phyloP scores from a whole-genome alignment of 2,329 filamentous ascomycete genomes.

The Epichloe uncinata region DNA sequence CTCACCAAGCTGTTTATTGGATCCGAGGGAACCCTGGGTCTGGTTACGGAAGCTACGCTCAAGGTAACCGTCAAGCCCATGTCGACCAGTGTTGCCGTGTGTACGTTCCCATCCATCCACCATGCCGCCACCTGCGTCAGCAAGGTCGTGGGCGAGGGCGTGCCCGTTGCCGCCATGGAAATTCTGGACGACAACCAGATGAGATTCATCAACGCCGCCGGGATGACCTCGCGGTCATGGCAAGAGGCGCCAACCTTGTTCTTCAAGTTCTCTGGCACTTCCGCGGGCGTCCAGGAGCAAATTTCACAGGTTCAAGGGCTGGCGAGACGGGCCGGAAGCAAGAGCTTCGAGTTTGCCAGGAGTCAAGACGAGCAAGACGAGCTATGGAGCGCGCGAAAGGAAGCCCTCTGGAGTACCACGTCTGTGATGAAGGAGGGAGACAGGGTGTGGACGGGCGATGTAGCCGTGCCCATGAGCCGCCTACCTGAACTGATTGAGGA shows the following conservation, averaged over 20 bases:
- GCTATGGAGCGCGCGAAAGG: constrained; percentile 74
- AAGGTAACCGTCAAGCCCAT: constrained; percentile 75
- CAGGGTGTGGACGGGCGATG: constrained; percentile 74
- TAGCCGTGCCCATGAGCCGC: constrained; percentile 66
- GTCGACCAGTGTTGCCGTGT: constrained; percentile 68
- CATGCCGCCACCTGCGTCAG: constrained; percentile 68
- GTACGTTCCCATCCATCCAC: constrained; percentile 43
- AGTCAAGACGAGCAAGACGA: constrained; percentile 57
- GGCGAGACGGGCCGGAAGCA: constrained; percentile 46
- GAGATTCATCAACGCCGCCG: constrained; percentile 51
- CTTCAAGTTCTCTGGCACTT: constrained; percentile 71
- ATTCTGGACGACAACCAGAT: constrained; percentile 90
- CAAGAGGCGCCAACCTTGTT: constrained; percentile 63
- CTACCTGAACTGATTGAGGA: constrained; percentile 66
- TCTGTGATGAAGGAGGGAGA: constrained; percentile 51
- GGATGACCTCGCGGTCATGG: constrained; percentile 54
- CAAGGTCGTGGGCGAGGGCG: constrained; percentile 63
- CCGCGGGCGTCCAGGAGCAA: constrained; percentile 63
- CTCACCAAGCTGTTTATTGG: constrained; percentile 82
- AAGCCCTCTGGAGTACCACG: constrained; percentile 71
- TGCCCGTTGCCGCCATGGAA: constrained; percentile 84
- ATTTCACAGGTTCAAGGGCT: constrained; percentile 52
- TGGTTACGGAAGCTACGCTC: constrained; percentile 82
- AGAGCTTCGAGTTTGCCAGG: constrained; percentile 66
- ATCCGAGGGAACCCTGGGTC: constrained; percentile 78